Conservation (phyloP, 805 yeast genomes). For the Metschnikowia lochheadii region DNA sequence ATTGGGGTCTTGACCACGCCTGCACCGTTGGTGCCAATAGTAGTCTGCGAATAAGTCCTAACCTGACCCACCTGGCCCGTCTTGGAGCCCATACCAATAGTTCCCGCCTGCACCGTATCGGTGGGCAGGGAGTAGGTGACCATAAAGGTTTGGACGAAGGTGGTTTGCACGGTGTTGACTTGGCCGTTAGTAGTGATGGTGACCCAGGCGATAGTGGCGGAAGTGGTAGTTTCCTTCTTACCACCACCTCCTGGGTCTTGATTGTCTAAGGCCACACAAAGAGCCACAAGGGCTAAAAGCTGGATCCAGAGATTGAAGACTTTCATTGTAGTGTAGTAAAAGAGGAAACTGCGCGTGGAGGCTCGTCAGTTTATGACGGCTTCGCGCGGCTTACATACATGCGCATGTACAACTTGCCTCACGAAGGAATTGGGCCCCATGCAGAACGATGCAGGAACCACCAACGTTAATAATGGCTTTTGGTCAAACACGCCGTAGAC, state of each 20-base stretch:
- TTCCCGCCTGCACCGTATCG: slow-evolving; percentile 22
- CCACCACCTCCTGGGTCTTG: slow-evolving; percentile 7
- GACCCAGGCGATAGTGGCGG: slow-evolving; percentile 32
- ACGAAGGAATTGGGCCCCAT: background rate
- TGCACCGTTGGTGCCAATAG: slow-evolving; percentile 17
- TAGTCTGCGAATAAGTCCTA: slow-evolving; percentile 27
- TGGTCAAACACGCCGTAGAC: background rate
- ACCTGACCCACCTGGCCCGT: slow-evolving; percentile 28
- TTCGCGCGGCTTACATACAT: background rate
- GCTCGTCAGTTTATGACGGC: background rate
- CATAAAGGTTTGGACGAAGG: slow-evolving; percentile 27
- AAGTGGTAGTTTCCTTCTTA: slow-evolving; percentile 13
- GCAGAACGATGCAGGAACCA: slow-evolving; percentile 1
- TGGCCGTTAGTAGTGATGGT: slow-evolving; percentile 34
- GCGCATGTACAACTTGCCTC: background rate
- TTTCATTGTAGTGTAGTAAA: slow-evolving; percentile 7
- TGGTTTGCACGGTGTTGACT: slow-evolving; percentile 21
- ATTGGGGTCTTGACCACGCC: slow-evolving; percentile 11
- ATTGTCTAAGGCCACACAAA: slow-evolving; percentile 10
- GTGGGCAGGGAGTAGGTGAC: slow-evolving; percentile 19
- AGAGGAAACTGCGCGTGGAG: background rate
- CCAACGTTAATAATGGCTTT: background rate
- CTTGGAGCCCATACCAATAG: slow-evolving; percentile 29
- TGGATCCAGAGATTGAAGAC: slow-evolving; percentile 4
- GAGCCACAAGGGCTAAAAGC: slow-evolving; percentile 8